A percentile compares a stretch with the other conserved stretches of the same genome.
phyloP scores from a whole-genome alignment of 495 filamentous ascomycete genomes.

The Annulohypoxylon maeteangense region DNA sequence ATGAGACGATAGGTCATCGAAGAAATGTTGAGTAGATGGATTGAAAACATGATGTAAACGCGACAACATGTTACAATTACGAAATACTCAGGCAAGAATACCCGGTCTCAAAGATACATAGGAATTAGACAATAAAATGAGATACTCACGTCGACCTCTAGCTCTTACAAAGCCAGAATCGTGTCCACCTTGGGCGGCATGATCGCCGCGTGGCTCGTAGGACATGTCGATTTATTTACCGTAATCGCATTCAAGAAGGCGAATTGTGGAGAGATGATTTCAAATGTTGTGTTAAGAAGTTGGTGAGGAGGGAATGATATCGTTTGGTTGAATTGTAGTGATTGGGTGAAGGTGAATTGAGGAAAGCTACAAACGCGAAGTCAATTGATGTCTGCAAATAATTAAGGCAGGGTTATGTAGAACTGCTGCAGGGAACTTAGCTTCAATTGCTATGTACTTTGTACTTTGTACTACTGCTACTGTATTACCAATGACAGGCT shows the following conservation, averaged over 20 bases:
- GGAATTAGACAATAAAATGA: background rate
- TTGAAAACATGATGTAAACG: background rate
- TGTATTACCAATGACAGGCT: conserved; percentile 10
- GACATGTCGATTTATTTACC: conserved; percentile 49
- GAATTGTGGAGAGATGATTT: background rate
- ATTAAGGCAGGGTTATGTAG: conserved; percentile 16
- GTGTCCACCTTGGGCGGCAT: conserved; percentile 49
- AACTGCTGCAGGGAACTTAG: background rate
- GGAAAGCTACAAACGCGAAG: conserved; percentile 6
- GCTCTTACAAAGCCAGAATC: conserved; percentile 52
- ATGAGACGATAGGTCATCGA: background rate
- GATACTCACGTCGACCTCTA: conserved; percentile 58
- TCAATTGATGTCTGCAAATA: conserved; percentile 23
- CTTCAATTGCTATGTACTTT: background rate
- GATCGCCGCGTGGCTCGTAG: conserved; percentile 56
- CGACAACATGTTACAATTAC: background rate
- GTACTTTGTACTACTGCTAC: background rate
- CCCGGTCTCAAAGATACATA: background rate
- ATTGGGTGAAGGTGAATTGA: conserved; percentile 26
- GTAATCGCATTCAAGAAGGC: conserved; percentile 16
- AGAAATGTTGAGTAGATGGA: background rate
- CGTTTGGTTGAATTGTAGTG: conserved; percentile 15
- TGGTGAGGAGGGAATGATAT: background rate
- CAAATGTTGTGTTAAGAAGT: background rate
- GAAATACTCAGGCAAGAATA: background rate